phyloP scores from a whole-genome alignment of 305 asterid species.

The Fraxinus velutina region DNA sequence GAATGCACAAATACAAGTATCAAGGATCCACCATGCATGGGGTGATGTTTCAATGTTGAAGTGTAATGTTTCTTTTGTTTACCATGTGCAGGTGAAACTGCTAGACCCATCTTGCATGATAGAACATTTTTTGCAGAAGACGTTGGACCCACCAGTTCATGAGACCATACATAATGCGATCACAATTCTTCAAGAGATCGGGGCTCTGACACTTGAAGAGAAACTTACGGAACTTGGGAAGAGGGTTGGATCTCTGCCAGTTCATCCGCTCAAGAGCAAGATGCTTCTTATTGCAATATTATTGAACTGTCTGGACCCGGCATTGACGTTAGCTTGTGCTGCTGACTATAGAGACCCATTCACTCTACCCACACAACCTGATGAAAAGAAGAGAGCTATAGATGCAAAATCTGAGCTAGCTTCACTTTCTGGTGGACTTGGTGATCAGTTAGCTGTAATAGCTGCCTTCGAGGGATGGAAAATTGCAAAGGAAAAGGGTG shows the following conservation, averaged over 20 bases:
- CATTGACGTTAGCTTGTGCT: constrained; percentile 89
- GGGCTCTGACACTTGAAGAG: constrained; percentile 77
- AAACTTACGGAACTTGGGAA: constrained; percentile 82
- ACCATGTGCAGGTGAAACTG: constrained; percentile 69
- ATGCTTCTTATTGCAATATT: constrained; percentile 81
- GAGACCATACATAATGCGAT: constrained; percentile 84
- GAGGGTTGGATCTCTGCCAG: constrained; percentile 82
- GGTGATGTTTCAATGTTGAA: background rate
- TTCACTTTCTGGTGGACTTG: constrained; percentile 66
- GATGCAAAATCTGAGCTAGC: constrained; percentile 74
- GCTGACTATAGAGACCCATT: constrained; percentile 81
- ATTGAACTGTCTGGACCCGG: constrained; percentile 84
- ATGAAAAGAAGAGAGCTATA: constrained; percentile 63
- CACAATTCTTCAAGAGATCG: constrained; percentile 75
- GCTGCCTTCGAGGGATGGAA: constrained; percentile 92
- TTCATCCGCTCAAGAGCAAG: constrained; percentile 91
- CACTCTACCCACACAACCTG: constrained; percentile 67
- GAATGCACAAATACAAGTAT: background rate
- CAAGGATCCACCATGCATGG: background rate
- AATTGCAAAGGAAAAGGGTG: constrained; percentile 60
- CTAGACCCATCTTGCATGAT: constrained; percentile 72
- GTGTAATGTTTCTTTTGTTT: constrained; percentile 10
- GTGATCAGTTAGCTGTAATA: constrained; percentile 85
- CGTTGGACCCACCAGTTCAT: constrained; percentile 75
- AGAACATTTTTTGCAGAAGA: constrained; percentile 77